Evolutionary conservation across 805 yeast species (phyloP).

Genomic region (Metschnikowia cerradonensis): DNA sequence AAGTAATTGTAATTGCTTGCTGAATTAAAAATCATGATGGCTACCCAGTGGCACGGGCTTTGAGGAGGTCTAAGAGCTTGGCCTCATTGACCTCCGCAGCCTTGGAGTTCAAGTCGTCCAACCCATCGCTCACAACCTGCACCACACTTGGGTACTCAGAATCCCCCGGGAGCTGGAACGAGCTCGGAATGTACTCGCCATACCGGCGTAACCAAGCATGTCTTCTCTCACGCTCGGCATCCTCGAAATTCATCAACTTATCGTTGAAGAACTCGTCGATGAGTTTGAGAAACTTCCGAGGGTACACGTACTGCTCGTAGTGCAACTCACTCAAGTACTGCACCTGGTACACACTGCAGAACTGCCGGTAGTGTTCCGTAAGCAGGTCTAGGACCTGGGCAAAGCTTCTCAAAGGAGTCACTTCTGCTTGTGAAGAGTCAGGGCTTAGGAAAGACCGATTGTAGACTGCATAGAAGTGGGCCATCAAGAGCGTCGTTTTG

Average conservation of each 20-base stretch:
- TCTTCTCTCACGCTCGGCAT: slow-evolving; percentile 32
- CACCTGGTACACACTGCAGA: slow-evolving; percentile 29
- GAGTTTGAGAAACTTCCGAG: slow-evolving; percentile 29
- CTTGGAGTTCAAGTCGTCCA: slow-evolving; percentile 22
- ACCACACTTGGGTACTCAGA: slow-evolving; percentile 33
- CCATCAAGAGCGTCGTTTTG: slow-evolving; percentile 21
- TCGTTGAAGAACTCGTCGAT: slow-evolving; percentile 34
- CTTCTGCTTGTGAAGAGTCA: not conserved
- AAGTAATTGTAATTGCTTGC: too few species aligned
- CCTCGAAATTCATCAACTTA: slow-evolving; percentile 28
- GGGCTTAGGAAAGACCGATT: not conserved
- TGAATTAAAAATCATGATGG: not conserved
- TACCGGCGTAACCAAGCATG: slow-evolving; percentile 34
- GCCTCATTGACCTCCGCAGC: slow-evolving; percentile 9
- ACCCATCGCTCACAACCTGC: slow-evolving; percentile 41
- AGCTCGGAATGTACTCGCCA: slow-evolving; percentile 40
- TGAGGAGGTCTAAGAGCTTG: slow-evolving; percentile 11
- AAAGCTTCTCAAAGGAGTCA: slow-evolving; percentile 17
- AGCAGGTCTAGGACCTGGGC: slow-evolving; percentile 28
- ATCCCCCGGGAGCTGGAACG: slow-evolving; percentile 38
- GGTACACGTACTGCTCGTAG: slow-evolving; percentile 37
- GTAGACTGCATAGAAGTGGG: slow-evolving; percentile 12
- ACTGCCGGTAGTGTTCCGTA: slow-evolving; percentile 34
- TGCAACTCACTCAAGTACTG: slow-evolving; percentile 37
- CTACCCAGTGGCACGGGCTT: not conserved